phyloP scores from a whole-genome alignment of 345 rosid genomes.

The Syzygium aromaticum region DNA sequence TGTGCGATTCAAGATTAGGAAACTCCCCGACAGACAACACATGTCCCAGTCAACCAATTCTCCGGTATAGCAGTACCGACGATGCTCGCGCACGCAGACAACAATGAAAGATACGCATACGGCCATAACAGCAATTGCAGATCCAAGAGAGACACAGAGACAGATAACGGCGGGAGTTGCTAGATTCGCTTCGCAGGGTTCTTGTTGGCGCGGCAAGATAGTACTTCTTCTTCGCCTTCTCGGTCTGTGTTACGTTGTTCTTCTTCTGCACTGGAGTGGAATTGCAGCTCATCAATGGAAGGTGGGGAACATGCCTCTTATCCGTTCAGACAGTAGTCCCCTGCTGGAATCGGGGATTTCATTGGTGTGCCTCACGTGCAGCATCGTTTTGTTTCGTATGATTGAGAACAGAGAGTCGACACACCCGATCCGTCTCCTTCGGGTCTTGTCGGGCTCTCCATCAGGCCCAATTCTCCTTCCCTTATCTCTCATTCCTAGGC shows the following conservation, averaged over 20 bases:
- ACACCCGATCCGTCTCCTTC: neutral
- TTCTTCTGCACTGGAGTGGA: neutral
- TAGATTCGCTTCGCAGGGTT: neutral
- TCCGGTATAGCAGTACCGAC: too few species aligned
- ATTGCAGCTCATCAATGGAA: neutral
- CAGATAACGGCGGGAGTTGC: neutral
- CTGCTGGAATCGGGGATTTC: neutral
- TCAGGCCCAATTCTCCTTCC: neutral
- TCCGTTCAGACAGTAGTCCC: neutral
- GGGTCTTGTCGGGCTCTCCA: neutral
- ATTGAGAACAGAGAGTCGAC: neutral
- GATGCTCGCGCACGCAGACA: too few species aligned
- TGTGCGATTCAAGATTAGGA: too few species aligned
- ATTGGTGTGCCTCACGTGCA: neutral
- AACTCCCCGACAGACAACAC: too few species aligned
- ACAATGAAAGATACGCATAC: neutral
- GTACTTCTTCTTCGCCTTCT: neutral
- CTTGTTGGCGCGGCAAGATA: neutral
- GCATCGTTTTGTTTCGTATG: neutral
- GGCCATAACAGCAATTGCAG: neutral
- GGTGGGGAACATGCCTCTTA: neutral
- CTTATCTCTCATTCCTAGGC: neutral
- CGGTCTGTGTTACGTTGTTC: neutral
- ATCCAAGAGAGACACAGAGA: neutral
- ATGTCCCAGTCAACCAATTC: too few species aligned